Conservation (phyloP, 495 filamentous ascomycete species). For the Cairneyella variabilis region DNA sequence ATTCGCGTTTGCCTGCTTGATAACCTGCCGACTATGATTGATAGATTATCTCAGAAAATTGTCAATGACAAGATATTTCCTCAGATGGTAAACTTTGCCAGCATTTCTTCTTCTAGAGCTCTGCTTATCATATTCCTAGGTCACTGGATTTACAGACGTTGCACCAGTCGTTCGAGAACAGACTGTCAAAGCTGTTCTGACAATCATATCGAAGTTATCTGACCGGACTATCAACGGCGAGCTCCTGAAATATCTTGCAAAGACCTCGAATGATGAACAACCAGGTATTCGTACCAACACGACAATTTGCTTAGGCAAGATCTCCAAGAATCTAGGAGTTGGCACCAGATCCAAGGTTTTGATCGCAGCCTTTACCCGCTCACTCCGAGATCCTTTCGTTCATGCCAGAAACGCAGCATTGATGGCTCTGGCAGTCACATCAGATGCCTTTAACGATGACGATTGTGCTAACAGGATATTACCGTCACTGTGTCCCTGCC, state of each 20-base stretch:
- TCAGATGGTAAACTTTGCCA: slow-evolving; percentile 59
- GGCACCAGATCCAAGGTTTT: slow-evolving; percentile 84
- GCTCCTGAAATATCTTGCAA: slow-evolving; percentile 83
- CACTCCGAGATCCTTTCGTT: slow-evolving; percentile 88
- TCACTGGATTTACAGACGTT: slow-evolving; percentile 87
- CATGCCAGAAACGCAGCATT: slow-evolving; percentile 88
- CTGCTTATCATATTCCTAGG: slow-evolving; percentile 33
- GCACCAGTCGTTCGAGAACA: slow-evolving; percentile 92
- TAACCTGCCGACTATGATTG: slow-evolving; percentile 86
- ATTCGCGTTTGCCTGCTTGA: slow-evolving; percentile 89
- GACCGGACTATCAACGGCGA: slow-evolving; percentile 94
- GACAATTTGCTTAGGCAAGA: slow-evolving; percentile 93
- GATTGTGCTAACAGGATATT: slow-evolving; percentile 83
- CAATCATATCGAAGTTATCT: slow-evolving; percentile 80
- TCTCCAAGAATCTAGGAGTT: slow-evolving; percentile 80
- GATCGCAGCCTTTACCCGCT: slow-evolving; percentile 82
- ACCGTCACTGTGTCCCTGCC: slow-evolving; percentile 72
- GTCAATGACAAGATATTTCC: slow-evolving; percentile 98
- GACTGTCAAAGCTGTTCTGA: slow-evolving; percentile 88
- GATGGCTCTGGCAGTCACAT: slow-evolving; percentile 77
- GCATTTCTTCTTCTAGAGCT: slow-evolving; percentile 11
- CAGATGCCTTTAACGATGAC: slow-evolving; percentile 82
- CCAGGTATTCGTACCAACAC: slow-evolving; percentile 97
- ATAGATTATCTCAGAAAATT: slow-evolving; percentile 79
- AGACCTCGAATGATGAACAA: slow-evolving; percentile 96